A percentile compares a stretch with the other conserved stretches of the same genome.
Conservation (phyloP, 2,329 filamentous ascomycete genomes). For the Fusarium sacchari region DNA sequence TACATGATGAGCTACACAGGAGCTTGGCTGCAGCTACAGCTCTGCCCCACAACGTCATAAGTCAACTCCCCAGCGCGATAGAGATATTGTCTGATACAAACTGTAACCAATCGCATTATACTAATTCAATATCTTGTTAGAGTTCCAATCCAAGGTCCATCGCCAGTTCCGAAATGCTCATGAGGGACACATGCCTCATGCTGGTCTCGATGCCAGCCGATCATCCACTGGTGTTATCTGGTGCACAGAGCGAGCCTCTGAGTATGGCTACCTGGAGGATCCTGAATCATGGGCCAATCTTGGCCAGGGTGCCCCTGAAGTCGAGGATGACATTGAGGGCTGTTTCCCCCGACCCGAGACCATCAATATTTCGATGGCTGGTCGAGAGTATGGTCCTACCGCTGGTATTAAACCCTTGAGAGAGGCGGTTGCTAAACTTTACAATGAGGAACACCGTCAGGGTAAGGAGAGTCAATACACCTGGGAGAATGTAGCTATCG, state of each 20-base stretch:
- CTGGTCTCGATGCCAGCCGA: slow-evolving; percentile 87
- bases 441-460: slow-evolving; percentile 91
- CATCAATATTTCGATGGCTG: slow-evolving; percentile 81
- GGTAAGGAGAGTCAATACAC: slow-evolving; percentile 91
- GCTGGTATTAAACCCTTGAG: slow-evolving; percentile 92
- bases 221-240: slow-evolving; percentile 95
- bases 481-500: slow-evolving; percentile 97
- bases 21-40: slow-evolving; percentile 14
- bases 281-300: slow-evolving; percentile 90
- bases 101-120: neutral
- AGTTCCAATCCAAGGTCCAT: slow-evolving; percentile 85
- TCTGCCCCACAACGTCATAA: slow-evolving; percentile 34
- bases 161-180: slow-evolving; percentile 89
- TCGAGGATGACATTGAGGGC: slow-evolving; percentile 90
- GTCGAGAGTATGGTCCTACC: slow-evolving; percentile 91
- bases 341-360: slow-evolving; percentile 84
- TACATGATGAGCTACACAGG: neutral
- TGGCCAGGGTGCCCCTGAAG: slow-evolving; percentile 92
- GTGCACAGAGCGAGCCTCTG: slow-evolving; percentile 87
- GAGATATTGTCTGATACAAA: neutral
- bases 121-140: slow-evolving; percentile 54
- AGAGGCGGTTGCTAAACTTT: slow-evolving; percentile 88
- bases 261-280: slow-evolving; percentile 87
- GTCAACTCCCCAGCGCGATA: neutral
- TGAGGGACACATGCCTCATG: slow-evolving; percentile 89